These are phyloP conservation scores for Isabelozyma heimii DNA, from an alignment of 805 yeast species.

Conservation along the genomic window DNA sequence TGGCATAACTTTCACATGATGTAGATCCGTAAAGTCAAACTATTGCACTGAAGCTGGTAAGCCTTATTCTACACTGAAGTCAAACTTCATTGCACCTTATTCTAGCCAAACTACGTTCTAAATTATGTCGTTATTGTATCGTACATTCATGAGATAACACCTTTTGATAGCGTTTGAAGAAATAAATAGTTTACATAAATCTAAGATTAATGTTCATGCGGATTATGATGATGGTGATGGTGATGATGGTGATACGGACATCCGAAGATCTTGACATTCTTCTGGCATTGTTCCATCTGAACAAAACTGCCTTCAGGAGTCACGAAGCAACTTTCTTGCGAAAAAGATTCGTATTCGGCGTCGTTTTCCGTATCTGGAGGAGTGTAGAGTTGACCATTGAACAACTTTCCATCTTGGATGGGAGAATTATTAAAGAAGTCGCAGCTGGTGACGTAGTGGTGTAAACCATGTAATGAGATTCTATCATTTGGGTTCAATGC, in stretches of 20 bases:
- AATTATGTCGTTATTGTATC: not conserved
- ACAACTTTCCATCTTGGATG: not conserved
- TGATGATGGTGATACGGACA: slow-evolving; percentile 2
- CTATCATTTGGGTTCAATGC: slow-evolving; percentile 49
- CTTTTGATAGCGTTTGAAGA: not conserved
- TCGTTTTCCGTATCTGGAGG: slow-evolving; percentile 12
- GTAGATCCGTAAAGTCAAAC: too few relatives aligned
- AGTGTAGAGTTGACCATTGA: slow-evolving; percentile 14
- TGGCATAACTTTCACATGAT: too few relatives aligned
- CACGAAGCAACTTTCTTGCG: not conserved
- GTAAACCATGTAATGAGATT: slow-evolving; percentile 37
- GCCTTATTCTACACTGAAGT: too few relatives aligned
- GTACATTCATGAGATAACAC: not conserved
- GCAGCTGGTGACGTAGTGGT: slow-evolving; percentile 31
- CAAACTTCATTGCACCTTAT: too few relatives aligned
- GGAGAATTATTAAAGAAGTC: slow-evolving; percentile 28
- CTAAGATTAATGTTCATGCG: not conserved
- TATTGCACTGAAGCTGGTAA: too few relatives aligned
- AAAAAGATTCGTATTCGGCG: not conserved
- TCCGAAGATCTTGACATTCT: slow-evolving; percentile 6
- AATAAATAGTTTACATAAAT: not conserved
- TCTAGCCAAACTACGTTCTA: too few relatives aligned
- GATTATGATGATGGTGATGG: not conserved
- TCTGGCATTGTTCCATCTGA: slow-evolving; percentile 8
- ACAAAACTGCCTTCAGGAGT: slow-evolving; percentile 8